phyloP scores from a whole-genome alignment of 176 grass and related monocot species.

The Raddia guianensis region DNA sequence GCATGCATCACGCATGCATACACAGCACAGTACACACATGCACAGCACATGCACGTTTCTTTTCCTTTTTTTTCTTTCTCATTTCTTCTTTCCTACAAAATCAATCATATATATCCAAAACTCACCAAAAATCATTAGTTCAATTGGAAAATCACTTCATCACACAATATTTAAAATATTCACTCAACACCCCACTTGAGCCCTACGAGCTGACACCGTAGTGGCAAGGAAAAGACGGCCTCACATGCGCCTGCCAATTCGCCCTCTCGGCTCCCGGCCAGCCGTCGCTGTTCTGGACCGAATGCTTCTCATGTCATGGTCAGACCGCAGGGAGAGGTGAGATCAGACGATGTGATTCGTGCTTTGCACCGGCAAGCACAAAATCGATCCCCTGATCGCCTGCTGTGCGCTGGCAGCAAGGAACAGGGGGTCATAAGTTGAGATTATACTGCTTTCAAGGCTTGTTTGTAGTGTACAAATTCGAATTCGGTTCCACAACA shows the following conservation, averaged over 20 bases:
- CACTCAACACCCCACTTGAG: no score
- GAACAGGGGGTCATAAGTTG: not conserved
- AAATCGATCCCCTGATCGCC: slow-evolving; percentile 19
- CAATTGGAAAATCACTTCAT: no score
- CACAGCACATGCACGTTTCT: no score
- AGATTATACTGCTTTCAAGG: not conserved
- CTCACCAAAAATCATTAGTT: no score
- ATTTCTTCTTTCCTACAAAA: no score
- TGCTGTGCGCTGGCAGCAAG: not conserved
- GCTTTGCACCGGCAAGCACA: slow-evolving; percentile 24
- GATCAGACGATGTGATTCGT: slow-evolving; percentile 18
- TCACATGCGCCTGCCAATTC: slow-evolving; percentile 27
- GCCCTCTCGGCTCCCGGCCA: slow-evolving; percentile 29
- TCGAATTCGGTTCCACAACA: not conserved
- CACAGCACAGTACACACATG: no score
- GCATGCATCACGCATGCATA: no score
- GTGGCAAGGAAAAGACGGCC: not conserved
- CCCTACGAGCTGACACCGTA: slow-evolving; percentile 5
- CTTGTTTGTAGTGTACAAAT: not conserved
- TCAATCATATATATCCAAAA: no score
- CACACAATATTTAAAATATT: no score
- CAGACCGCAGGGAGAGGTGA: not conserved
- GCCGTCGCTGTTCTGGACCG: not conserved
- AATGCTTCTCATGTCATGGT: slow-evolving; percentile 13
- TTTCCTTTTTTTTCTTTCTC: no score